A percentile compares a stretch with the other conserved stretches of the same genome.
Evolutionary conservation across 2,329 filamentous ascomycete species (phyloP).

Genomic region (Claviceps arundinis): DNA sequence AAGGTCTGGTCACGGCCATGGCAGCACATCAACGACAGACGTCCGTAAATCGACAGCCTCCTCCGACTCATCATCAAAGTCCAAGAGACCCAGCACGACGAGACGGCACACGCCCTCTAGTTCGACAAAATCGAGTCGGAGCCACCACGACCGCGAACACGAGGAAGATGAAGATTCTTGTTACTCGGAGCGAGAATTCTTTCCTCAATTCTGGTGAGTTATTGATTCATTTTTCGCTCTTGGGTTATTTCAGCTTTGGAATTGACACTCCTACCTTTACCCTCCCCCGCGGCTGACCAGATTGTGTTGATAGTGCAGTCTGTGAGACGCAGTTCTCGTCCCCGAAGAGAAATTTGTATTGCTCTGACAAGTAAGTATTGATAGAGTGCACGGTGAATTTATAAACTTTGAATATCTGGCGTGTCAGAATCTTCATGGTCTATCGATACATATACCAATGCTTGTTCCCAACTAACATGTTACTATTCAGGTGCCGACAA

Average conservation of each 20-base stretch:
- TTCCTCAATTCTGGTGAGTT: slow-evolving; percentile 51
- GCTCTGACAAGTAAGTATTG: slow-evolving; percentile 44
- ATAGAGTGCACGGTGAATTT: not conserved
- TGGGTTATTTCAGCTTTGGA: not conserved
- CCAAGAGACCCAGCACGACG: slow-evolving; percentile 33
- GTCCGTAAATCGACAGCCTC: slow-evolving; percentile 36
- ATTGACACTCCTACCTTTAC: not conserved
- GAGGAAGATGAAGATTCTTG: slow-evolving; percentile 35
- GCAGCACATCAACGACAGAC: slow-evolving; percentile 41
- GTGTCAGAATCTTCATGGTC: too few species aligned
- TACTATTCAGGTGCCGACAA: slow-evolving; percentile 33
- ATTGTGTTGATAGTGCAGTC: slow-evolving; percentile 37
- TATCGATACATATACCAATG: not conserved
- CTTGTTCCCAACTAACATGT: not conserved
- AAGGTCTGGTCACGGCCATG: slow-evolving; percentile 40
- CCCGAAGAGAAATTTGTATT: slow-evolving; percentile 44
- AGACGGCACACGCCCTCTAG: slow-evolving; percentile 28
- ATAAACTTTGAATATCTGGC: too few species aligned
- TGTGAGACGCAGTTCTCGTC: slow-evolving; percentile 55
- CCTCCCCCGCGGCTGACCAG: not conserved
- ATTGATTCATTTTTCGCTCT: too few species aligned
- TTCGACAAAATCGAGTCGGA: slow-evolving; percentile 36
- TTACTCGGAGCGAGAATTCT: slow-evolving; percentile 48
- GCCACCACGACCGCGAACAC: slow-evolving; percentile 36
- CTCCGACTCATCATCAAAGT: slow-evolving; percentile 29